phyloP scores from a whole-genome alignment of 164 flowering plant genomes.

The Liriodendron chinense region DNA sequence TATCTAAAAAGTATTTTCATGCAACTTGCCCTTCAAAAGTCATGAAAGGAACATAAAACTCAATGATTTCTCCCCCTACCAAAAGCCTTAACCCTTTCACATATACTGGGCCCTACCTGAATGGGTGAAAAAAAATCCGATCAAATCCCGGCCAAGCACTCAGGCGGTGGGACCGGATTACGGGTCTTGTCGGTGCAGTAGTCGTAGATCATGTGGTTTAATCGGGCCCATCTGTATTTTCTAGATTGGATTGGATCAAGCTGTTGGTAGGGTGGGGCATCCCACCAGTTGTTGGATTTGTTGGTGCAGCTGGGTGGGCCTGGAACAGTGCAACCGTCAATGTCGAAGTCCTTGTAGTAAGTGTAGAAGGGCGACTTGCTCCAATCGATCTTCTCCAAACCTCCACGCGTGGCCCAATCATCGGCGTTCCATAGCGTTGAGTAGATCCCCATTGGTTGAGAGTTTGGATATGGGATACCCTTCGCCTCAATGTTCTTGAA shows the following conservation, averaged over 20 bases:
- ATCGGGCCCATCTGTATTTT: constrained; percentile 21
- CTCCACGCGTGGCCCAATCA: constrained; percentile 24
- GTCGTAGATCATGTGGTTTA: constrained; percentile 24
- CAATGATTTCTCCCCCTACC: background rate
- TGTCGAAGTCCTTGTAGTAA: constrained; percentile 19
- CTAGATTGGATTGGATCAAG: constrained; percentile 14
- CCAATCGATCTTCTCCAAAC: constrained; percentile 28
- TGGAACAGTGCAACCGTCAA: constrained; percentile 15
- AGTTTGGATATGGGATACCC: constrained; percentile 17
- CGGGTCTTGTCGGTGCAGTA: constrained; percentile 23
- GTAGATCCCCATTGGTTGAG: constrained; percentile 21
- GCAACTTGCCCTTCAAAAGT: too few relatives aligned
- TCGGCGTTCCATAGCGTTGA: constrained; percentile 24
- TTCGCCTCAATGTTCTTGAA: constrained; percentile 19
- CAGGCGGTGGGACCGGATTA: constrained; percentile 17
- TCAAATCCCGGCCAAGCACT: constrained; percentile 21
- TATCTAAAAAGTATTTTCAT: too few relatives aligned
- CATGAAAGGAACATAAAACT: background rate
- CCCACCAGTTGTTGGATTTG: constrained; percentile 19
- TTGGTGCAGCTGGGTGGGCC: constrained; percentile 5
- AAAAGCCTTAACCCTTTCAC: too few relatives aligned
- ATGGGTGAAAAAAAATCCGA: background rate
- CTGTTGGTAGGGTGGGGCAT: constrained; percentile 5
- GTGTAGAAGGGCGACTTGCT: constrained; percentile 21
- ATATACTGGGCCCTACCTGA: background rate